Percentiles rank a stretch among this genome's conserved stretches.
These are phyloP conservation scores for Passalora sequoiae DNA, from an alignment of 2,329 filamentous ascomycete species.

Conservation along the genomic window DNA sequence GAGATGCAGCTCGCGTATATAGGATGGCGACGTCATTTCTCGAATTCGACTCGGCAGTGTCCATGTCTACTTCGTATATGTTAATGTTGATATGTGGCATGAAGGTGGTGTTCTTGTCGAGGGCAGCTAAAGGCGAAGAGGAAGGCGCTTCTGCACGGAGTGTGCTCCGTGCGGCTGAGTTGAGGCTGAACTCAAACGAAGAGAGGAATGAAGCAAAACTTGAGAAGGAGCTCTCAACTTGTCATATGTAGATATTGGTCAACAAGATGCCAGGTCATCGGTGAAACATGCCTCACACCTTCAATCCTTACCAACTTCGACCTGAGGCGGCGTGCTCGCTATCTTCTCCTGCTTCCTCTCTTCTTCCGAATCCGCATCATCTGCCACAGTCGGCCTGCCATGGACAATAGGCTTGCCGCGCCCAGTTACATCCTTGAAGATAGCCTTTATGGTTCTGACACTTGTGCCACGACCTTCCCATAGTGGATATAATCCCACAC, in stretches of 20 bases:
- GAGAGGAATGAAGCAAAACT: too few relatives aligned
- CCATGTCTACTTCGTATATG: neutral
- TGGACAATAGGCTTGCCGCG: constrained; percentile 26
- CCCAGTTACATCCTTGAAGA: constrained; percentile 55
- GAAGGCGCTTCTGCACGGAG: too few relatives aligned
- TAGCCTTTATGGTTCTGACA: constrained; percentile 54
- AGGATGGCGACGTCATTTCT: too few relatives aligned
- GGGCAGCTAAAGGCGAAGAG: too few relatives aligned
- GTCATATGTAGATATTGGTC: too few relatives aligned
- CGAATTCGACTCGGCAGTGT: neutral
- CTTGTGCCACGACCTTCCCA: constrained; percentile 72
- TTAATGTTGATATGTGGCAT: neutral
- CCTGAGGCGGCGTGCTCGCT: constrained; percentile 27
- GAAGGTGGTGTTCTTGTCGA: too few relatives aligned
- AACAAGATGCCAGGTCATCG: too few relatives aligned
- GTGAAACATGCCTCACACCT: too few relatives aligned
- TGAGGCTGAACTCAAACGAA: too few relatives aligned
- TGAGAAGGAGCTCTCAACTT: too few relatives aligned
- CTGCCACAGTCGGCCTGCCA: constrained; percentile 28
- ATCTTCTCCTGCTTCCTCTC: constrained; percentile 27
- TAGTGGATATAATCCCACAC: constrained; percentile 74
- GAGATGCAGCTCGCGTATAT: too few relatives aligned
- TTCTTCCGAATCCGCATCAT: constrained; percentile 24
- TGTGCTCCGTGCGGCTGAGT: neutral
- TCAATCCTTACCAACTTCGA: constrained; percentile 22